Evolutionary conservation across 192 early-diverging fungal genomes (phyloP).

Genomic region (Kickxella alabastrina): DNA sequence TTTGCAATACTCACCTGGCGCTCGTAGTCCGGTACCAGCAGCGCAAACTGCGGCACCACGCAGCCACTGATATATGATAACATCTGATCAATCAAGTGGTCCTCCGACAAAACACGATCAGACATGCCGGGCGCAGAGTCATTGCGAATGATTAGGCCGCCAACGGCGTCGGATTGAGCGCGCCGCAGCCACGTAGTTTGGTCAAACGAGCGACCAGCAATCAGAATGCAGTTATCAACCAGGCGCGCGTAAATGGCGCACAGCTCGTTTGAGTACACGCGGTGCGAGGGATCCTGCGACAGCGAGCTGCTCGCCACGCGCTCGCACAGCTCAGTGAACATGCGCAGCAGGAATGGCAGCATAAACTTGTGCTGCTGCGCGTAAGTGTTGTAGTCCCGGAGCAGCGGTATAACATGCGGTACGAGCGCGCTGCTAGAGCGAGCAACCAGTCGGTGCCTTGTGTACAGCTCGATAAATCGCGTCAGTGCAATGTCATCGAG

Average conservation of each 20-base stretch:
- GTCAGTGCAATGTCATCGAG: slow-evolving; percentile 27
- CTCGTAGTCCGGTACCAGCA: slow-evolving; percentile 73
- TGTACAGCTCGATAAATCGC: slow-evolving; percentile 38
- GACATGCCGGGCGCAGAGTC: slow-evolving; percentile 12
- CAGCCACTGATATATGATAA: slow-evolving; percentile 20
- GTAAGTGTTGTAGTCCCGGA: slow-evolving; percentile 25
- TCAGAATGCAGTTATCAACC: slow-evolving; percentile 71
- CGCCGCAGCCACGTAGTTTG: slow-evolving; percentile 49
- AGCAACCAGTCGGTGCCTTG: slow-evolving; percentile 21
- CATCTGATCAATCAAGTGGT: slow-evolving; percentile 66
- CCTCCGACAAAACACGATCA: slow-evolving; percentile 53
- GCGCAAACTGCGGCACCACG: slow-evolving; percentile 67
- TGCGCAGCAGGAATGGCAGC: slow-evolving; percentile 45
- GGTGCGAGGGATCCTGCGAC: slow-evolving; percentile 11
- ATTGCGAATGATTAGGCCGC: slow-evolving; percentile 7
- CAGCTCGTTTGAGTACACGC: slow-evolving; percentile 24
- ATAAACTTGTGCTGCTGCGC: slow-evolving; percentile 24
- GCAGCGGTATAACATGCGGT: slow-evolving; percentile 27
- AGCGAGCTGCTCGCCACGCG: slow-evolving; percentile 22
- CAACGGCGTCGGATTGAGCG: slow-evolving; percentile 2
- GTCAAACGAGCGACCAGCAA: slow-evolving; percentile 72
- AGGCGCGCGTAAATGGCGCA: slow-evolving; percentile 35
- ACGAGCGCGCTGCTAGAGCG: slow-evolving; percentile 21
- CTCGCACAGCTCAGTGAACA: slow-evolving; percentile 43
- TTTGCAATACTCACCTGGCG: slow-evolving; percentile 57